Base-by-base conservation (phyloP, 1,139 yeast genomes). In the Suhomyces terraborum region DNA sequence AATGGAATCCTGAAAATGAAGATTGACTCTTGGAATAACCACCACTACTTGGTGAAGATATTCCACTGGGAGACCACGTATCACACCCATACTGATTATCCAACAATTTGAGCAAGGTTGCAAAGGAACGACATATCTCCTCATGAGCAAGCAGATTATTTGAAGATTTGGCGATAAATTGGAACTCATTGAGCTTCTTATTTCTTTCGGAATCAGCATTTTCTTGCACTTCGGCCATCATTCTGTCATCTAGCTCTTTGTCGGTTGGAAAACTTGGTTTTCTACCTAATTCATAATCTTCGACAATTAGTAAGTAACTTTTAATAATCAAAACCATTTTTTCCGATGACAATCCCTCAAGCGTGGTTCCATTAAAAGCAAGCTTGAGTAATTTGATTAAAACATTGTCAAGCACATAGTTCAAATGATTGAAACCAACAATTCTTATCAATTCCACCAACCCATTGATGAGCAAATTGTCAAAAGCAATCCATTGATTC, bases 221-320 rank as follows among this genome's bases (percentile, higher is more conserved):
- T 4, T 33, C 40, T 9, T 36, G 17, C 10, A 29, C n/a, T 35
- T 32, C 44, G 26, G 51, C 52, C 13, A 47, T 47, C 24, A 58
- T 45, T 4, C 63, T 57, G n/a, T 43, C 41, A 13, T 45, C 45
- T 37, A 81, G 61, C 4, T 69, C 67, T 32, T 80, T 83, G 49
- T 78, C 82, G 8, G 82, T 80, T 1, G 97, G 97, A 60, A 88
- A 91, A 2, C 70, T 71, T 0, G 97, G 96, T 46, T 80, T 73
- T 24, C 74, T 76, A 1, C 79, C 77, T 8, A 67, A 50, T 42
- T 79, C 79, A 41, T 61, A 61, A 48, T 88, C 95, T 44, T 78
- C 74, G 25, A 93, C 64, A 24, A 89, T 77, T 12, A 80, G 75
- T 38, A 84, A 71, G 56, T 88, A 93, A 5, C 95, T 73, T 42